Percentiles rank a stretch among this genome's conserved stretches.
Conservation (phyloP, 2,329 filamentous ascomycete genomes). For the Aspergillus alliaceus region DNA sequence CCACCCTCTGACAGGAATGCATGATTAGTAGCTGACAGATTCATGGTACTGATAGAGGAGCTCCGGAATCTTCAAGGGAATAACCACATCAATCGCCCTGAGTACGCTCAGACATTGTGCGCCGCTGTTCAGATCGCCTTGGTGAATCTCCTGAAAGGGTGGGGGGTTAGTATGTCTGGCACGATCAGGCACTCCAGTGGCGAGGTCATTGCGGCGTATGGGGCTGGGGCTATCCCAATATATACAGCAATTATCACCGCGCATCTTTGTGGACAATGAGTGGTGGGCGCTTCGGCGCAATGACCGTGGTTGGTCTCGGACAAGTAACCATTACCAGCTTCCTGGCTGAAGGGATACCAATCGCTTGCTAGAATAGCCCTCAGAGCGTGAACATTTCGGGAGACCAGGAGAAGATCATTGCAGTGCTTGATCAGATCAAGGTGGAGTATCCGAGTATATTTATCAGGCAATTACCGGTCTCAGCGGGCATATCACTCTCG, state of each 20-base stretch:
- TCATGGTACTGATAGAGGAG: too few species aligned
- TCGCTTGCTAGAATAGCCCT: constrained; percentile 43
- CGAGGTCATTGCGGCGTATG: constrained; percentile 28
- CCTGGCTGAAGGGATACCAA: constrained; percentile 9
- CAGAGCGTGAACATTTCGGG: constrained; percentile 27
- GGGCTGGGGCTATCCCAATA: not conserved
- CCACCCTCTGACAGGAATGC: too few species aligned
- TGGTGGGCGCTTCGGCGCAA: constrained; percentile 16
- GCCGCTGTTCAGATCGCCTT: too few species aligned
- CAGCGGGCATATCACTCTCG: constrained; percentile 2
- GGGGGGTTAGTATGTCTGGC: constrained; percentile 22
- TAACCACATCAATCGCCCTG: too few species aligned
- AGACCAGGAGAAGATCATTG: not conserved
- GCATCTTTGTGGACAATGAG: constrained; percentile 2
- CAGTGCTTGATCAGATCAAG: not conserved
- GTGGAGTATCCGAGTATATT: not conserved
- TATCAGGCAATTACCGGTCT: not conserved
- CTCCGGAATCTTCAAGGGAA: too few species aligned
- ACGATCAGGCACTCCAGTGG: constrained; percentile 33
- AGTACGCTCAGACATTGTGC: too few species aligned
- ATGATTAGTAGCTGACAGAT: too few species aligned
- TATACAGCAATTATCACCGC: constrained; percentile 7
- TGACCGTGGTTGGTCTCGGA: constrained; percentile 22
- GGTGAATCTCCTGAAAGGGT: constrained; percentile 28
- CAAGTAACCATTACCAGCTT: constrained; percentile 1